A percentile compares a stretch with the other conserved stretches of the same genome.
Conservation (phyloP, 2,329 filamentous ascomycete genomes). For the Colletotrichum echinochloae region DNA sequence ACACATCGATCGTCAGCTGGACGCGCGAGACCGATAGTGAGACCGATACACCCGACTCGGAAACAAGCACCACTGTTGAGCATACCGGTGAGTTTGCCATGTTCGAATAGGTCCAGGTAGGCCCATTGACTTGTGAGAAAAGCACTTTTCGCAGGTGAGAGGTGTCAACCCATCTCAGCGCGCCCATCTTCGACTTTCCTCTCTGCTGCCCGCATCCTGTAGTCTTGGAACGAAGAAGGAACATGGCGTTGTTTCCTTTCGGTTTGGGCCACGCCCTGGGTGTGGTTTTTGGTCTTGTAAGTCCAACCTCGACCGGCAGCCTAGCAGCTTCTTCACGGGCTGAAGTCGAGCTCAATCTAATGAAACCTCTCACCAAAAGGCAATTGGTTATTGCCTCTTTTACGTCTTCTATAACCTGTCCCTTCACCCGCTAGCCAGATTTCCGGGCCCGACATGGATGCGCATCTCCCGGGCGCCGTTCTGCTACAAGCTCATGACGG, state of each 20-base stretch:
- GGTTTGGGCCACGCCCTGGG: constrained; percentile 24
- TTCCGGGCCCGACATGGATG: constrained; percentile 46
- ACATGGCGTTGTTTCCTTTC: constrained; percentile 22
- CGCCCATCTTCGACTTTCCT: not conserved
- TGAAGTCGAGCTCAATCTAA: not conserved
- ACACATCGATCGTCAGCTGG: not conserved
- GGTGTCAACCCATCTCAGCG: not conserved
- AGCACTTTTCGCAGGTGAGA: not conserved
- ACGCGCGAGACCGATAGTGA: constrained; percentile 27
- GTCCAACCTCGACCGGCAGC: not conserved
- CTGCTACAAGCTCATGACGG: constrained; percentile 39
- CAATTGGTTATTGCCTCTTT: constrained; percentile 9
- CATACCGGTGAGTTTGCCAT: not conserved
- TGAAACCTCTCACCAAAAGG: constrained; percentile 14
- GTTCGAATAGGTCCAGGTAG: constrained; percentile 6
- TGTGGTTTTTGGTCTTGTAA: constrained; percentile 18
- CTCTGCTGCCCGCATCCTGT: constrained; percentile 2
- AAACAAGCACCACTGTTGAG: not conserved
- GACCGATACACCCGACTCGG: constrained; percentile 2
- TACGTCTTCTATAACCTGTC: constrained; percentile 45
- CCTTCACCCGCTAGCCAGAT: constrained; percentile 48
- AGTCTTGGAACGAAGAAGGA: not conserved
- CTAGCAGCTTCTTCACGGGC: not conserved
- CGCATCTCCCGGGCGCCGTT: constrained; percentile 14
- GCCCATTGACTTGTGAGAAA: constrained; percentile 7